Percentiles rank a stretch among this genome's conserved stretches.
Conservation (phyloP, 148 eudicot genomes). For the Vaccinium darrowii region DNA sequence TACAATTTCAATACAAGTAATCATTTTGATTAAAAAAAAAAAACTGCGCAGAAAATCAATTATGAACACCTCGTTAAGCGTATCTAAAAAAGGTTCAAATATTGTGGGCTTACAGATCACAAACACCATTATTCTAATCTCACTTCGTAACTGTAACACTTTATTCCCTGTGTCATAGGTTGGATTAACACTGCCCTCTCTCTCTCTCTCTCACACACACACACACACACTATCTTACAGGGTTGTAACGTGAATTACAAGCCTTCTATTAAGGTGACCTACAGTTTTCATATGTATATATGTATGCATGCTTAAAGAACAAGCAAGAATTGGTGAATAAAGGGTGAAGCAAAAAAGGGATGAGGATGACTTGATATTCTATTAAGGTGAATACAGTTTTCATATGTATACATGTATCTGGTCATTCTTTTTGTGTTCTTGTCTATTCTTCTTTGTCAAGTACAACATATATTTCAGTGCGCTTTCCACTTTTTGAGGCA, state of each 20-base stretch:
- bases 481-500: not conserved
- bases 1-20: not conserved
- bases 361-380: not conserved
- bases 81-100: not conserved
- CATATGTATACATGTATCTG: too few relatives aligned
- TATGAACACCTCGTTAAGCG: not conserved
- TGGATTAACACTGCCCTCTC: not conserved
- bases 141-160: not conserved
- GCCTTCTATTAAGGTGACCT: not conserved
- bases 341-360: not conserved
- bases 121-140: not conserved
- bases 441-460: not conserved
- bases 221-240: too few relatives aligned
- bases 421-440: not conserved
- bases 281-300: not conserved
- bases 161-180: not conserved
- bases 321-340: not conserved
- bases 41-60: not conserved
- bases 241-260: not conserved
- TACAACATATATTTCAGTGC: not conserved
- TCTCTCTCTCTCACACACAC: not conserved
- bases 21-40: not conserved
- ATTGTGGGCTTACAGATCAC: not conserved
- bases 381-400: too few relatives aligned
- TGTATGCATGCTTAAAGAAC: not conserved